Base-by-base conservation (phyloP, 1,284 basidiomycete species). In the Rhodotorula mucilaginosa region DNA sequence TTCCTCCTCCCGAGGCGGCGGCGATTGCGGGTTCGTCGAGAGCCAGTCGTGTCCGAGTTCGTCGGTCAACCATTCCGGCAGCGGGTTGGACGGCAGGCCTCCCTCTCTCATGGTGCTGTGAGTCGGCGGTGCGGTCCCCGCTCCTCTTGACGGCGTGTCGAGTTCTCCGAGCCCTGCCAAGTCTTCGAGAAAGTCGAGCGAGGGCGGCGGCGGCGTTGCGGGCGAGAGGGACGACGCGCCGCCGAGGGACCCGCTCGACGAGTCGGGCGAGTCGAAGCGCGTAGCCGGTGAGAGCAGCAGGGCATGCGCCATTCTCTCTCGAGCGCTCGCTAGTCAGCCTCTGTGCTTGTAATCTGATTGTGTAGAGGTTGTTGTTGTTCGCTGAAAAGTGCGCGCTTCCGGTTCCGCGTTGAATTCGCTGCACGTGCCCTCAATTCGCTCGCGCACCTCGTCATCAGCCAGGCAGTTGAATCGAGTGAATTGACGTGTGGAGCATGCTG, bases 131-230 rank as follows among this genome's bases (percentile, higher is more conserved):
- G 49, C 16, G 39, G 39, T 13, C n/a, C n/a, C n/a, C n/a, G n/a
- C n/a, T n/a, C 51, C 51, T 29, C 48, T 23, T n/a, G 62, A 49
- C 0, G 65, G 39, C 7, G 59, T 54, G 52, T 66, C 29, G 52
- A 58, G 34, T 61, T 64, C 31, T 54, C 54, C 39, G n/a, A 44
- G 26, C 1, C n/a, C 26, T 12, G 46, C 19, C 60, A 49, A 51
- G 31, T 62, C 61, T 23, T 58, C 31, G 51, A 68, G 65, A 39
- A 69, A 68, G 61, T 69, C 73, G 63, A 74, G 67, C 3, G 69
- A 74, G 7, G 73, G 69, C 31, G 54, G 58, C 10, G 73, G 56
- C 8, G 69, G 64, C 12, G 67, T 65, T 13, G 67, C 54, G 48
- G 69, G 64, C 49, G 49, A 29, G 6, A 39, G 51, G 21, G 62